Evolutionary conservation across 495 filamentous ascomycete genomes (phyloP).

Genomic region (Aspergillus nanangensis): DNA sequence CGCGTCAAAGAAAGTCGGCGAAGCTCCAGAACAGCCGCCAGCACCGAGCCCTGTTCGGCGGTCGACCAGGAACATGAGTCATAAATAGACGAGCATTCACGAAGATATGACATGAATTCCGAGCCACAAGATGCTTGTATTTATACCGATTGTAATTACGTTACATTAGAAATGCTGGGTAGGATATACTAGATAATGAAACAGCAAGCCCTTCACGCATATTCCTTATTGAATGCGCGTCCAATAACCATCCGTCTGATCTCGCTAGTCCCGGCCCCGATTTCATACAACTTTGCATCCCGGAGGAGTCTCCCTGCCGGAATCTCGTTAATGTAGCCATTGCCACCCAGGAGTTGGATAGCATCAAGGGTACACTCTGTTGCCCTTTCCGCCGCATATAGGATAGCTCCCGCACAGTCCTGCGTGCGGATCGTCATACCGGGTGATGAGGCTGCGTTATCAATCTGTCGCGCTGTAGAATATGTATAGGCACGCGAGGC

Average conservation of each 20-base stretch:
- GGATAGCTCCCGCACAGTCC: conserved; percentile 91
- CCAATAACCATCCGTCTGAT: conserved; percentile 93
- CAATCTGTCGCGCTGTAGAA: conserved; percentile 68
- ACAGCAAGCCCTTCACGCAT: conserved; percentile 32
- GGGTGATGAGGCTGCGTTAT: conserved; percentile 53
- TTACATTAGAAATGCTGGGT: too few relatives aligned
- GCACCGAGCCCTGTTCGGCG: conserved; percentile 26
- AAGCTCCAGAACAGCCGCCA: conserved; percentile 5
- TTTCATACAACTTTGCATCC: conserved; percentile 93
- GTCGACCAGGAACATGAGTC: conserved; percentile 25
- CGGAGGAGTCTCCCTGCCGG: conserved; percentile 79
- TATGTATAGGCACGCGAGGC: conserved; percentile 79
- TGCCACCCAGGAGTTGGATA: conserved; percentile 93
- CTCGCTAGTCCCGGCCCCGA: conserved; percentile 94
- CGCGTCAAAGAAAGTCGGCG: conserved; percentile 20
- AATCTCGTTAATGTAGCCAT: conserved; percentile 95
- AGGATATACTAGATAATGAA: neutral
- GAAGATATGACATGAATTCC: conserved; percentile 1
- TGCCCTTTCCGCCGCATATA: conserved; percentile 91
- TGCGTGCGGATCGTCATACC: conserved; percentile 63
- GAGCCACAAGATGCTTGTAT: neutral
- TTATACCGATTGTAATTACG: neutral
- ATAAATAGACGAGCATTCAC: conserved; percentile 7
- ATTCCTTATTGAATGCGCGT: conserved; percentile 89
- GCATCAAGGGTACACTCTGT: conserved; percentile 85